A percentile compares a stretch with the other conserved stretches of the same genome.
These are phyloP conservation scores for Debaryomycetaceae sp. DNA, from an alignment of 1,139 yeast species.

Conservation along the genomic window DNA sequence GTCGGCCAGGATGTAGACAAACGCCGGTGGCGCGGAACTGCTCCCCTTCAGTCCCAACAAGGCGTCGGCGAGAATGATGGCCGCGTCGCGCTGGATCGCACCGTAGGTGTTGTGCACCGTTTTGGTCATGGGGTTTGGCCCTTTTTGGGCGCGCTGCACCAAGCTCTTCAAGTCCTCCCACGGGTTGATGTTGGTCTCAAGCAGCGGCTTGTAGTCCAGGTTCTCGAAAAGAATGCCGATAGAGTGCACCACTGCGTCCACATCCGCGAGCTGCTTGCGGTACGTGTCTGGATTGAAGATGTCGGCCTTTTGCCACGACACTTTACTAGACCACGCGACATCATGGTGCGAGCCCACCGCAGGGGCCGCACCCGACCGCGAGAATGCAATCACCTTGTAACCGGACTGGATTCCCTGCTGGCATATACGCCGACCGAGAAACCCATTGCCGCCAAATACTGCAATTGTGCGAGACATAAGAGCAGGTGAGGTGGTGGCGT, in stretches of 20 bases:
- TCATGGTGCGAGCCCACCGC: conserved; percentile 22
- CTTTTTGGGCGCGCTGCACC: conserved; percentile 21
- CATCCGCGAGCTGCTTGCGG: conserved; percentile 37
- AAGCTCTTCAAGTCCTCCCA: conserved; percentile 28
- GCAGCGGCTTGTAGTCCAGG: conserved; percentile 54
- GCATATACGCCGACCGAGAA: conserved; percentile 70
- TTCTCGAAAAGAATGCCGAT: conserved; percentile 73
- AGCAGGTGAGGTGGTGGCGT: neutral
- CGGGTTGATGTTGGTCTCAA: conserved; percentile 38
- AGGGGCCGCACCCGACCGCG: conserved; percentile 60
- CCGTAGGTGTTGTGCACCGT: conserved; percentile 46
- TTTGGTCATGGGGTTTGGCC: conserved; percentile 54
- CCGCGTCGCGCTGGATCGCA: conserved; percentile 66
- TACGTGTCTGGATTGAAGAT: conserved; percentile 63
- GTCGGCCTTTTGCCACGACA: conserved; percentile 67
- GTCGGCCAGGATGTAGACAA: conserved; percentile 82
- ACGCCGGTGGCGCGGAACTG: conserved; percentile 32
- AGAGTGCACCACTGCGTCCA: conserved; percentile 75
- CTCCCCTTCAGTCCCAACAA: conserved; percentile 24
- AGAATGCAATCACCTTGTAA: conserved; percentile 57
- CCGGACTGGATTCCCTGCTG: conserved; percentile 63
- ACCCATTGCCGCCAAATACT: conserved; percentile 87
- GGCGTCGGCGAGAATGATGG: conserved; percentile 58
- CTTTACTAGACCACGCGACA: conserved; percentile 50
- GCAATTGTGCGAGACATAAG: conserved; percentile 35